These are phyloP conservation scores for Russula ochroleuca DNA, from an alignment of 768 basidiomycete species.

Conservation along the genomic window DNA sequence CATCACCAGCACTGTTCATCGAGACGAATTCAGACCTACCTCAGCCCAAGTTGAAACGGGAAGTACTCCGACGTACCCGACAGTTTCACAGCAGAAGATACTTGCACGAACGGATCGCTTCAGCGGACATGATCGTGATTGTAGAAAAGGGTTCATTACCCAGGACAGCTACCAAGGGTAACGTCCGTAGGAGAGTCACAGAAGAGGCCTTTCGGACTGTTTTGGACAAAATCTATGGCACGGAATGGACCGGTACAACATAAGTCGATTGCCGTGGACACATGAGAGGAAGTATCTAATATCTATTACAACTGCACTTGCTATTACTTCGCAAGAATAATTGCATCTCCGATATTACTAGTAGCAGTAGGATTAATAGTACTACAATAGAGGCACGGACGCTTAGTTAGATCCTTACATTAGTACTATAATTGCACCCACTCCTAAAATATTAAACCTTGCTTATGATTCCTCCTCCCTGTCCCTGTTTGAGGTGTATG, in stretches of 20 bases:
- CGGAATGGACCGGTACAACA: slow-evolving; percentile 17
- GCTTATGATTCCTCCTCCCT: slow-evolving; percentile 2
- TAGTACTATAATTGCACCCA: slow-evolving; percentile 7
- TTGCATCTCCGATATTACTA: slow-evolving; percentile 12
- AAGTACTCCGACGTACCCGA: slow-evolving; percentile 67
- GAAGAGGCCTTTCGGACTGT: slow-evolving; percentile 57
- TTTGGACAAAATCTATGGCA: slow-evolving; percentile 56
- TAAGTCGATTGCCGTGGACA: slow-evolving; percentile 2
- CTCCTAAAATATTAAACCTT: slow-evolving; percentile 4
- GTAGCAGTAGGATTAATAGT: slow-evolving; percentile 14
- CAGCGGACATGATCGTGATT: slow-evolving; percentile 59
- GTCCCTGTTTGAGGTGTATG: not conserved
- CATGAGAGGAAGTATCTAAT: not conserved
- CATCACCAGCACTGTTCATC: slow-evolving; percentile 71
- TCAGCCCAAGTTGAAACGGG: slow-evolving; percentile 56
- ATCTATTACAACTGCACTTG: slow-evolving; percentile 2
- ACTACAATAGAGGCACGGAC: not conserved
- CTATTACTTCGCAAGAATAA: slow-evolving; percentile 9
- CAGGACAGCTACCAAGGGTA: slow-evolving; percentile 76
- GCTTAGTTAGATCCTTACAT: slow-evolving; percentile 17
- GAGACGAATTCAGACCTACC: slow-evolving; percentile 52
- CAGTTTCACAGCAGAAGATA: slow-evolving; percentile 73
- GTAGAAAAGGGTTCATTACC: slow-evolving; percentile 65
- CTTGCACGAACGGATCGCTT: slow-evolving; percentile 71
- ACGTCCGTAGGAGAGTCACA: slow-evolving; percentile 71